These are phyloP conservation scores for Ceratocystiopsis minuta DNA, from an alignment of 2,329 filamentous ascomycete genomes.

Conservation along the genomic window DNA sequence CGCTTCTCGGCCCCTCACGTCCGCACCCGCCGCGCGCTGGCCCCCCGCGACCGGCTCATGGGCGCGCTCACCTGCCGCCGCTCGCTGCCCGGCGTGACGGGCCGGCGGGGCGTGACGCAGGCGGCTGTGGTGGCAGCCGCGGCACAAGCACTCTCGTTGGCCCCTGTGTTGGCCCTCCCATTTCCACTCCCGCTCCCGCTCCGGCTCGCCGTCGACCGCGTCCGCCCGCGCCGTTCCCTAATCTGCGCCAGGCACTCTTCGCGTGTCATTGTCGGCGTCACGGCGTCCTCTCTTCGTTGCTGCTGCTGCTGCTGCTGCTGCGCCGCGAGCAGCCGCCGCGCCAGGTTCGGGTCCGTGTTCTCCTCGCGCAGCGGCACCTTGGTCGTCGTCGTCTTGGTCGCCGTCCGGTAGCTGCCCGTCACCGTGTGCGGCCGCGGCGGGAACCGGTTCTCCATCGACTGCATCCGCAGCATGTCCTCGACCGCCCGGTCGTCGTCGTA, in stretches of 20 bases:
- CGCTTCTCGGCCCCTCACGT: too few relatives aligned
- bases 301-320: constrained; percentile 17
- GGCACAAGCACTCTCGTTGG: not conserved
- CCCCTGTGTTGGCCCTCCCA: too few relatives aligned
- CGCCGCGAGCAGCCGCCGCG: constrained; percentile 20
- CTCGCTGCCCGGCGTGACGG: constrained; percentile 8
- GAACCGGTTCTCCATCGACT: too few relatives aligned
- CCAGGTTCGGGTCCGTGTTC: constrained; percentile 23
- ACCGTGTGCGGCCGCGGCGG: constrained; percentile 26
- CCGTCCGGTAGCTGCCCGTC: constrained; percentile 22
- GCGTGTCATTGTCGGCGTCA: constrained; percentile 49
- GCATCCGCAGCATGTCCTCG: too few relatives aligned
- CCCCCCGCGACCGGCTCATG: constrained; percentile 2
- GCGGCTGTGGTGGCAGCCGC: not conserved
- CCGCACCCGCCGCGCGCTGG: constrained; percentile 5
- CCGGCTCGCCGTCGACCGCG: constrained; percentile 22
- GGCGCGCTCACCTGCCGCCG: constrained; percentile 9
- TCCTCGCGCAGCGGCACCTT: constrained; percentile 33
- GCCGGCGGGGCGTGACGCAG: constrained; percentile 2
- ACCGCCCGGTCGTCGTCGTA: too few relatives aligned
- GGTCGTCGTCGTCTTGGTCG: constrained; percentile 29
- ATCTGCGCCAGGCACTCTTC: constrained; percentile 64
- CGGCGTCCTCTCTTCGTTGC: constrained; percentile 16
- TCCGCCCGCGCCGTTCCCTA: constrained; percentile 50
- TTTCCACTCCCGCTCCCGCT: too few relatives aligned